Evolutionary conservation across 164 flowering plant genomes (phyloP), one percentile per base, ranked within the genome.

Genomic region (Euptelea pleiosperma): DNA sequence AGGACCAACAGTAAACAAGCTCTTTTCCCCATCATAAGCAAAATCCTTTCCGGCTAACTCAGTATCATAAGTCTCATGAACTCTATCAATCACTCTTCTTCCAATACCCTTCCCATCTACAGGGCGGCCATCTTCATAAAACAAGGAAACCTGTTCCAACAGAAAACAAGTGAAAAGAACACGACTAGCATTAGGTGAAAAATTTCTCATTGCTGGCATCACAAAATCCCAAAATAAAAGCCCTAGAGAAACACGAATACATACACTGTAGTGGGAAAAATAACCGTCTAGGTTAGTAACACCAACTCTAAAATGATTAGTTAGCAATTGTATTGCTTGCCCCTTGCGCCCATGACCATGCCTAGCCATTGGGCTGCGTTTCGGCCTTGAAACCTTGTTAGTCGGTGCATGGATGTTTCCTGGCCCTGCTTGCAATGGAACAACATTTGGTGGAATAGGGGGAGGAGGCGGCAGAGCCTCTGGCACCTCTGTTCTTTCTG

Each of bases 11-110:
- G 99, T 86, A 48, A 88, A 90, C 70, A 93, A 65, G 62, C 87
- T 87, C 67, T 93, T 88, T 43, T 90, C 97, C 0, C 99, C 99
- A 70, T 93, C 97, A 72, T 89, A 93, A 0, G 98, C 97, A 68
- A 90, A 83, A 12, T 86, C 55, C 58, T 88, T 93, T 1, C 86
- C 87, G 15, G 42, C 81, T 11, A 93, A 41, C 68, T 93, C 97
- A 34, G 71, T 52, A 12, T 58, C 68, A 62, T 88, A 93, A 0
- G 96, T 90, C 54, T 82, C 80, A 0, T 88, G 79, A 3, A 93
- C 89, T 57, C 74, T 74, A 37, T 90, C 95, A 28, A 93, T 68
- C 1, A 93, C 79, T 53, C 53, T 85, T 58, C 99, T 77, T 4
- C 97, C 97, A 24, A 83, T 72, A 4, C 97, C 99, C 66, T 88